Evolutionary conservation across 1,139 yeast genomes (phyloP), one percentile per base, ranked within the genome.

Genomic region (Kazachstania sp.): DNA sequence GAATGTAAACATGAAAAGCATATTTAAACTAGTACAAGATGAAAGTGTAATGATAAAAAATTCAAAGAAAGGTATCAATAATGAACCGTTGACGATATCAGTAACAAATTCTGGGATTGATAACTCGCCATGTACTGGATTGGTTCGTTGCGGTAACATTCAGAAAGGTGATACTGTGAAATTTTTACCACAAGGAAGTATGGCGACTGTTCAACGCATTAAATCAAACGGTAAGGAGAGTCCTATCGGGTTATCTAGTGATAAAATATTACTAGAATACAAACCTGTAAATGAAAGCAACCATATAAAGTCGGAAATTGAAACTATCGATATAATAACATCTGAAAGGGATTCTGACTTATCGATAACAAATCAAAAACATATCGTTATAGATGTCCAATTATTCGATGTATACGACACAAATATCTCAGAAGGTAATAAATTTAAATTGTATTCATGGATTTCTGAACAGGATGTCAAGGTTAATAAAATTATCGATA

Each of bases 1-100:
- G 58, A 51, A 48, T 38, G 31, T 9, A 15, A n/a, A 20, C 8
- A 30, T 3, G 23, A 20, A n/a, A 26, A 39, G 42, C 29, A n/a
- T 39, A 19, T 19, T 26, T 13, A 36, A 39, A 11, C 28, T 39
- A 16, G 12, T 39, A 13, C 42, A 39, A 12, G 18, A 30, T 39
- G 30, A 23, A 15, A 39, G 20, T 20, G 18, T 30, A 19, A 13
- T 16, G 1, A 13, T 39, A 13, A 19, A 23, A 9, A 31, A 16
- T 30, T 3, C 23, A 3, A 39, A 39, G 34, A 3, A n/a, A 8
- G 6, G 19, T 18, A 23, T 16, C 18, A n/a, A 29, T 4, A 15
- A 39, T 2, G n/a, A 39, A 20, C 11, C n/a, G 16, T 13, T 31
- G 9, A 18, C 18, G 5, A 13, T 39, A n/a, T n/a, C 30, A 12